Base-by-base conservation (phyloP, 805 yeast species). In the Kluyveromyces starmeri region DNA sequence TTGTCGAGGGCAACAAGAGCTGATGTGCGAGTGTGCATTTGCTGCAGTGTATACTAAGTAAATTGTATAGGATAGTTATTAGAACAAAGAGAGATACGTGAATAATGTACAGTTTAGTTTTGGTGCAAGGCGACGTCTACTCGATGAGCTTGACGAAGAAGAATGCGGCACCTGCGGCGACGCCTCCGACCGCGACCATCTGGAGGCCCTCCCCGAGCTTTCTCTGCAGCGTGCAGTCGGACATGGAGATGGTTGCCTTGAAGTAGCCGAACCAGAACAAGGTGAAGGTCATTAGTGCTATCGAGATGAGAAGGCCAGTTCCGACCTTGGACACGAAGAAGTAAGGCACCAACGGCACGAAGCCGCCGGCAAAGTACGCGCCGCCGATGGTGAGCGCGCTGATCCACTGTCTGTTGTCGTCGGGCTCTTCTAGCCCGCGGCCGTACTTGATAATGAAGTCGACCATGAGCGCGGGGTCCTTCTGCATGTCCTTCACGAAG, bases 121-220 rank as follows among this genome's bases (percentile, higher is more conserved):
- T n/a, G n/a, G n/a, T 20, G 23, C 23, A 11, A n/a, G 6, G 26
- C n/a, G 26, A 10, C 26, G 10, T 16, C 40, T 40, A 48, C 32
- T 51, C 95, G 41, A 89, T 76, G 43, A 79, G 57, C 55, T 77
- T 80, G 21, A 89, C 98, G 54, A 88, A 72, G 28, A 74, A 75
- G 95, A 95, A 89, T 8, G 98, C 98, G 16, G 94, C 83, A 4
- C 95, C 94, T 4, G 98, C 97, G 15, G 98, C 97, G 20, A 82
- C 64, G n/a, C 96, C 94, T 25, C 98, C 98, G 33, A 84, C 88
- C n/a, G 80, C 60, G 35, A 85, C 77, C 97, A 92, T 89, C 61
- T 85, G 94, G 13, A 80, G 38, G 28, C 96, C 97, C 58, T 88
- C 96, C 34, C 67, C 62, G 3, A 80, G 61, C 51, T 79, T 80